Base-by-base conservation (phyloP, 768 basidiomycete species). In the Royoungia palumana region DNA sequence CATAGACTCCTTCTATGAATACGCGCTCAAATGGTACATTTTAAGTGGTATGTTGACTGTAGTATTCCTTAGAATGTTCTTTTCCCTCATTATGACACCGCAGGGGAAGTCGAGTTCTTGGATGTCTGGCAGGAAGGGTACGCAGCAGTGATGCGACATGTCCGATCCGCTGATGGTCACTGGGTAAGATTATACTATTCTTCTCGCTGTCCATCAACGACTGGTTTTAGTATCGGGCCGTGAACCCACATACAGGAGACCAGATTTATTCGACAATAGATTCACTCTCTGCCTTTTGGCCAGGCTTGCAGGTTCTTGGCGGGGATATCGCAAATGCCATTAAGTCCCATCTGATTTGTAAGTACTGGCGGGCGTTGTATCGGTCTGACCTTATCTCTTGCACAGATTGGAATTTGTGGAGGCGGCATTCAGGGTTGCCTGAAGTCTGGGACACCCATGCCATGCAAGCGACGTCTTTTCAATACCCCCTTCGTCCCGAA, bases 231-330 rank as follows among this genome's bases (percentile, higher is more conserved):
- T 97, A 85, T 73, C 87, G 89, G 38, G 82, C 78, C 20, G 82
- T 94, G n/a, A 82, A 90, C 49, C 88, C 94, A 70, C 71, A 80
- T 42, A 81, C 73, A 24, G 92, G 94, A 17, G 85, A 89, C 50
- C 72, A 82, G 6, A 75, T 83, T 7, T 89, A 85, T 60, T 70
- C 76, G 38, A 87, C 84, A n/a, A 74, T 95, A n/a, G 96, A 99
- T 65, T 96, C 93, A 2, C 72, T 99, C 14, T 91, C 93, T 2
- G 94, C 96, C 1, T 99, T 98, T 66, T 93, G 94, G 83, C 92
- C 95, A n/a, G 96, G 94, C 19, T 73, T 97, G 14, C 95, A 96
- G 69, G 88, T 94, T 10, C 70, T 92, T 12, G 82, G 83, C 4
- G 89, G 89, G 17, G 89, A 96, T 70, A 63, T 96, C 30, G 83